These are phyloP conservation scores for Tolypocladium guangdongense DNA, from an alignment of 2,329 filamentous ascomycete species.

Conservation along the genomic window DNA sequence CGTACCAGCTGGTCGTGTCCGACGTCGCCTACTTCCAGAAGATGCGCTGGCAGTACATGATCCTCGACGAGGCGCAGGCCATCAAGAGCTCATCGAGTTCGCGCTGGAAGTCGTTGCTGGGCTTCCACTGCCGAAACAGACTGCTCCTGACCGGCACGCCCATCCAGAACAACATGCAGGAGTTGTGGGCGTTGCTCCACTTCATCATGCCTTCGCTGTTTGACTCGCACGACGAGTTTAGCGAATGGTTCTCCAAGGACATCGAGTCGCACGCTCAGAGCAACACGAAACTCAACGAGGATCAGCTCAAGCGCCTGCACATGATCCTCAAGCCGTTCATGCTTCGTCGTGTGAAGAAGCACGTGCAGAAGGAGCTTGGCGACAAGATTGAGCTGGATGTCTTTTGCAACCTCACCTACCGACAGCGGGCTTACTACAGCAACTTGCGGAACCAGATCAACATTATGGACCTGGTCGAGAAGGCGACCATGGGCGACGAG, in stretches of 20 bases:
- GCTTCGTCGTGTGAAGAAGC: constrained; percentile 98
- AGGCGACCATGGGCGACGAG: constrained; percentile 87
- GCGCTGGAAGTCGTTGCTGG: constrained; percentile 89
- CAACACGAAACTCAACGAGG: constrained; percentile 98
- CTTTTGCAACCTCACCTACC: constrained; percentile 93
- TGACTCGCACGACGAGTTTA: constrained; percentile 86
- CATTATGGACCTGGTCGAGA: constrained; percentile 97
- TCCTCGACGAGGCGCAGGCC: constrained; percentile 93
- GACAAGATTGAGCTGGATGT: constrained; percentile 98
- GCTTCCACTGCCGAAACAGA: constrained; percentile 91
- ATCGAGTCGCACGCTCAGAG: constrained; percentile 98
- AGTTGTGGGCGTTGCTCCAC: constrained; percentile 92
- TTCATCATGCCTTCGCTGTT: constrained; percentile 99
- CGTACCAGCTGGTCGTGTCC: constrained; percentile 92
- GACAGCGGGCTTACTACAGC: constrained; percentile 85
- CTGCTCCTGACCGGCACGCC: constrained; percentile 90
- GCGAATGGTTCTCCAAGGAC: constrained; percentile 89
- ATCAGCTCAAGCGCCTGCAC: constrained; percentile 90
- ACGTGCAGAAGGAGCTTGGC: constrained; percentile 95
- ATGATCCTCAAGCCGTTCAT: constrained; percentile 99
- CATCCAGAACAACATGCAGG: constrained; percentile 99
- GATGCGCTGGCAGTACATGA: constrained; percentile 99
- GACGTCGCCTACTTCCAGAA: constrained; percentile 98
- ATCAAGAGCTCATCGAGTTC: constrained; percentile 98
- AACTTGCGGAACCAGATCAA: constrained; percentile 95